Base-by-base conservation (phyloP, 495 filamentous ascomycete species). In the Patellaria atrata region DNA sequence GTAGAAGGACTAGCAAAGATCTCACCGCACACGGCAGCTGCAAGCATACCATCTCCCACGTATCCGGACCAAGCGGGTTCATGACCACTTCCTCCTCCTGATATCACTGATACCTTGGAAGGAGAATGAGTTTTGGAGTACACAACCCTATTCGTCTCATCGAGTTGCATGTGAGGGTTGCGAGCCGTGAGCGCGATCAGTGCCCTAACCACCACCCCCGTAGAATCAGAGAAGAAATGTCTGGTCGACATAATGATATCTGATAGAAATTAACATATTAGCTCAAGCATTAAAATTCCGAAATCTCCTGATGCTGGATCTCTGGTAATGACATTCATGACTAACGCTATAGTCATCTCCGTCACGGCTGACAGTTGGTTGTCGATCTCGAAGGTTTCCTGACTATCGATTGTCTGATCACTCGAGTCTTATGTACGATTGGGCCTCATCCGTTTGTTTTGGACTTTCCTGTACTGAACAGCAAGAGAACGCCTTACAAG, bases 1-100 rank as follows among this genome's bases (percentile, higher is more conserved):
- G 71, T 73, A 43, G 59, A 64, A 6, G 72, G 72, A 8, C 62
- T 67, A 7, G 72, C 72, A 45, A 77, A 77, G 17, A 77, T 68
- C 33, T 73, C 71, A 20, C 72, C 72, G 34, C 59, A 63, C 14
- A 69, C 70, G 1, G 70, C 63, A 13, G 72, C 72, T 5, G 68
- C 63, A 3, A 77, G 58, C 56, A 77, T 55, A 55, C 71, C 71
- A 39, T 58, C 58, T 5, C 71, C 72, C 5, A 77, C 71, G 46
- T 73, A 77, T 9, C 71, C 72, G 3, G 69, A 64, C 70, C 70
- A 74, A 27, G 68, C 69, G 16, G 72, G 72, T 43, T 77, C 72
- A 48, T 77, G 72, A 21, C 72, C 72, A 21, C 61, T 66, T 21
- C 71, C 71, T 21, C 71, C 71, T 3, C 71, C 71, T 22, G 66